Evolutionary conservation across 2,329 filamentous ascomycete species (phyloP), one percentile per base, ranked within the genome.

Genomic region (Colletotrichum endophyticum): DNA sequence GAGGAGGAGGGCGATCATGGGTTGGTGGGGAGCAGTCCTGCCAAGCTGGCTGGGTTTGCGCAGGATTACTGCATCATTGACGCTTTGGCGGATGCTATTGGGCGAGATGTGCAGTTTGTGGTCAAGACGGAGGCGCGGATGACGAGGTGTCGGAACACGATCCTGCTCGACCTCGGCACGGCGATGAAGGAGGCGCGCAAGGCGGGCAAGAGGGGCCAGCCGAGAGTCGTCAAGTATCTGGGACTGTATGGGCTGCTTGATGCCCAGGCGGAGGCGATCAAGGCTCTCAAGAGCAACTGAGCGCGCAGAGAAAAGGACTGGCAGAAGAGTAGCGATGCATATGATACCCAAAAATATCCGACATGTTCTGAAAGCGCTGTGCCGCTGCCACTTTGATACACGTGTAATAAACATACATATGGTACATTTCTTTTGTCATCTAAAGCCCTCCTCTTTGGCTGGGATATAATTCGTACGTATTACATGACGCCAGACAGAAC

Each of bases 401-500:
- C 56, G 66, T 77, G 63, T 75, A 71, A 81, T 80, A 79, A 76
- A 25, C 44, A 82, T 79, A 82, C 79, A 84, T 86, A 85, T 85
- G 80, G 80, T 86, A 86, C 86, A 86, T 79, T 83, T 70, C 39
- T 30, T 71, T 64, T 66, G 30, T 70, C 13, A 22, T 62, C 53
- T 49, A 44, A 39, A 9, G 28, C 34, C 28, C n/a, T 19, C 16
- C n/a, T 34, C 76, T 49, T 32, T n/a, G 8, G 6, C 11, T n/a
- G 19, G 6, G 28, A 27, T 34, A 77, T 61, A 59, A 39, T 22
- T 63, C 28, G n/a, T 72, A 75, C 59, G 27, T 56, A 61, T 86
- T 89, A 91, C 88, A 91, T 92, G 76, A 88, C 86, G 27, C 87
- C 87, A 69, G 88, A 86, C 80, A 94, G 81, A 77, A 91, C 85